These are phyloP conservation scores for Podaxis sp. DNA, from an alignment of 768 basidiomycete species.

Conservation along the genomic window DNA sequence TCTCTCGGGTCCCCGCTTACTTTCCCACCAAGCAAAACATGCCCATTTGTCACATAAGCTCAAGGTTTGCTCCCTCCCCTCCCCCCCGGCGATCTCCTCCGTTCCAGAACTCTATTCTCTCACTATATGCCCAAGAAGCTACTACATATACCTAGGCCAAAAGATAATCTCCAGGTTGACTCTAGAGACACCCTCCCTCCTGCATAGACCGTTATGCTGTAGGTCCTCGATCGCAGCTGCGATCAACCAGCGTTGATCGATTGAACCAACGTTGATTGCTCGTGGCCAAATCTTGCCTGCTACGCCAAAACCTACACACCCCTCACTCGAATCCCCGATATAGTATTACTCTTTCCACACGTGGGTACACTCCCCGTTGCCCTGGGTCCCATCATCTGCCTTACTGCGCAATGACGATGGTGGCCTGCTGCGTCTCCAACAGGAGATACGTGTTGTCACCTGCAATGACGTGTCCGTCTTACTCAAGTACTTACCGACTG, in stretches of 20 bases:
- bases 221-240: neutral
- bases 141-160: too few species aligned
- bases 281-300: neutral
- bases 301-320: neutral
- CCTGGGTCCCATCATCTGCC: neutral
- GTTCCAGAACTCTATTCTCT: neutral
- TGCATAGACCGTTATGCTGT: neutral
- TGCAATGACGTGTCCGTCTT: neutral
- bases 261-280: neutral
- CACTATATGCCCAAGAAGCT: neutral
- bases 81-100: neutral
- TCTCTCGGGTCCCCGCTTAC: neutral
- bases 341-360: neutral
- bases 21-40: neutral
- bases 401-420: neutral
- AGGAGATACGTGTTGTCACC: neutral
- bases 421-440: neutral
- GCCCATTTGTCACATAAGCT: neutral
- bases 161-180: too few species aligned
- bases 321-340: neutral
- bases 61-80: slow-evolving; percentile 2
- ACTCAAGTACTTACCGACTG: neutral
- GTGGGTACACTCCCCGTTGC: neutral
- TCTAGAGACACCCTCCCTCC: neutral
- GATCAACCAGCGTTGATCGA: neutral